These are phyloP conservation scores for Lichtheimia ornata DNA, from an alignment of 371 early-diverging fungal genomes.

Conservation along the genomic window DNA sequence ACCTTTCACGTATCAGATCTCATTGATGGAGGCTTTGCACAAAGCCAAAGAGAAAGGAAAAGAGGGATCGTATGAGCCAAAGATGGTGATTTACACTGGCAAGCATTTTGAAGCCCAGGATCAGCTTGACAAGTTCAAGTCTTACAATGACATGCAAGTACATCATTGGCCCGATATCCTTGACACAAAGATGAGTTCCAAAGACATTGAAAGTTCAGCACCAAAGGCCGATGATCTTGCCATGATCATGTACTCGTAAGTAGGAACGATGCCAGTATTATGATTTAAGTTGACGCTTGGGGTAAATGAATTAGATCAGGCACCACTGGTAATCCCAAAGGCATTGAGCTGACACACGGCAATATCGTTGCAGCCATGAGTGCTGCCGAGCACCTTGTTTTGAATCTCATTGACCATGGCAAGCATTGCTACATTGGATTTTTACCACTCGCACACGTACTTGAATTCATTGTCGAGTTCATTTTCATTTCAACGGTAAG, in stretches of 20 bases:
- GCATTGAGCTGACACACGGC: constrained; percentile 64
- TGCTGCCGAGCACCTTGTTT: constrained; percentile 47
- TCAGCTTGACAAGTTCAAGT: constrained; percentile 25
- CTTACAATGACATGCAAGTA: constrained; percentile 16
- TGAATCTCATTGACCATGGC: constrained; percentile 36
- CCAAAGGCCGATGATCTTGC: constrained; percentile 74
- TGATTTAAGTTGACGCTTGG: not conserved
- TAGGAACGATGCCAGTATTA: not conserved
- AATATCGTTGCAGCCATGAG: constrained; percentile 74
- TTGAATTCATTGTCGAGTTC: constrained; percentile 75
- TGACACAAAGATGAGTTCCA: constrained; percentile 22
- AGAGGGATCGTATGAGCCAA: constrained; percentile 21
- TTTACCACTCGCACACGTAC: constrained; percentile 90
- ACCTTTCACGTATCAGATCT: constrained; percentile 15
- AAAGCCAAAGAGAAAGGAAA: constrained; percentile 27
- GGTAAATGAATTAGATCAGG: constrained; percentile 63
- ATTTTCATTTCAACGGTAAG: constrained; percentile 44
- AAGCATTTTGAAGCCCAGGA: constrained; percentile 36
- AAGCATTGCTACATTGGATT: constrained; percentile 77
- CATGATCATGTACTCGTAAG: constrained; percentile 76
- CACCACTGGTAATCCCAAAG: constrained; percentile 81
- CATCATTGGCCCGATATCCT: constrained; percentile 32
- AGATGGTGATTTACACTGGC: constrained; percentile 39
- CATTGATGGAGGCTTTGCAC: constrained; percentile 31
- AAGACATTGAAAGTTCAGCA: constrained; percentile 21